A percentile compares a stretch with the other conserved stretches of the same genome.
These are phyloP conservation scores for Colletotrichum cuscutae DNA, from an alignment of 2,329 filamentous ascomycete genomes.

Conservation along the genomic window DNA sequence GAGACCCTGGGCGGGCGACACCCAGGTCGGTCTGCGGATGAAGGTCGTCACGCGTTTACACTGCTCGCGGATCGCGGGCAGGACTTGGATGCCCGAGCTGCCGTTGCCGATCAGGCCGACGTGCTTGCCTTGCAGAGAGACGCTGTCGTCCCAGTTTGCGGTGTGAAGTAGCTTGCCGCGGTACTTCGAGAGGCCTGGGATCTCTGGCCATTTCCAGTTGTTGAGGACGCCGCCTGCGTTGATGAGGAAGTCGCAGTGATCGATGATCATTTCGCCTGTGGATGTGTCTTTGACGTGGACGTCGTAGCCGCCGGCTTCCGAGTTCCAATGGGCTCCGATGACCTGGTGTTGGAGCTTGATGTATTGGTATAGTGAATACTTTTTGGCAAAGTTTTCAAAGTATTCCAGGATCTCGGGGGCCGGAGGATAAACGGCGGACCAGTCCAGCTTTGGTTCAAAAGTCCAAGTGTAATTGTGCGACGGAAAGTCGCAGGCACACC, in stretches of 20 bases:
- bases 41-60: conserved; percentile 58
- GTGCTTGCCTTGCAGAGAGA: conserved; percentile 48
- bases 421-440: conserved; percentile 59
- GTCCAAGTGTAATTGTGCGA: conserved; percentile 62
- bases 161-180: conserved; percentile 62
- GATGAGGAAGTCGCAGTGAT: conserved; percentile 59
- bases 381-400: conserved; percentile 53
- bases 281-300: conserved; percentile 45
- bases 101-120: conserved; percentile 57
- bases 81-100: conserved; percentile 57
- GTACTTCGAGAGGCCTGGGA: conserved; percentile 57
- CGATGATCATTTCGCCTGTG: conserved; percentile 42
- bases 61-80: conserved; percentile 56
- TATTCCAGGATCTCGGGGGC: conserved; percentile 57
- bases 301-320: conserved; percentile 46
- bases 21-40: conserved; percentile 61
- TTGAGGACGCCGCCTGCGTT: conserved; percentile 60
- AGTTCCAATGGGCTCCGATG: conserved; percentile 48
- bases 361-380: conserved; percentile 50
- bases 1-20: conserved; percentile 54
- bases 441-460: conserved; percentile 65
- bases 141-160: conserved; percentile 60
- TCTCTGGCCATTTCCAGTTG: conserved; percentile 64
- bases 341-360: conserved; percentile 40
- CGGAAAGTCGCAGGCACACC: conserved; percentile 60